A percentile compares a stretch with the other conserved stretches of the same genome.
phyloP scores from a whole-genome alignment of 371 early-diverging fungal species.

The Batkoa obscura region DNA sequence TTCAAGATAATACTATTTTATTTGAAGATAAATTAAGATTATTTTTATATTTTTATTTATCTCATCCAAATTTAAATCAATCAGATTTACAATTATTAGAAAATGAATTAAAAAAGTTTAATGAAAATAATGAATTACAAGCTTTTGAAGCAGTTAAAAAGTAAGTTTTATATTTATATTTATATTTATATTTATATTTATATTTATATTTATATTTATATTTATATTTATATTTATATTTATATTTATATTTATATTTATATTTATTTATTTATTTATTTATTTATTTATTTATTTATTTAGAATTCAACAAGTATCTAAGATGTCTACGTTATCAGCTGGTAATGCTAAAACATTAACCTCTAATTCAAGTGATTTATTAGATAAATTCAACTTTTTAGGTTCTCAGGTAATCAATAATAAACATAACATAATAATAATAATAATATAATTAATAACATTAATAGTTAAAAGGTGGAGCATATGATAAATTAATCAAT shows the following conservation, averaged over 20 bases:
- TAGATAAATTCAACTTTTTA: conserved; percentile 57
- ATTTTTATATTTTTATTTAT: conserved; percentile 70
- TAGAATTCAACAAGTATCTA: conserved; percentile 42
- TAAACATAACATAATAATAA: too few species aligned
- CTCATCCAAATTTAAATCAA: conserved; percentile 15
- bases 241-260: too few species aligned
- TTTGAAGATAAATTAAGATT: conserved; percentile 82
- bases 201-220: too few species aligned
- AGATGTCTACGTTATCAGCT: conserved; percentile 40
- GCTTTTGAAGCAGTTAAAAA: conserved; percentile 64
- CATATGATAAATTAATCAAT: conserved; percentile 69
- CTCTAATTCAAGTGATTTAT: conserved; percentile 30
- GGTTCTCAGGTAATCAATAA: conserved; percentile 47
- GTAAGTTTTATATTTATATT: conserved; percentile 15
- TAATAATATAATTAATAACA: neutral
- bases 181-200: too few species aligned
- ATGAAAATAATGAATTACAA: conserved; percentile 46
- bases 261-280: too few species aligned
- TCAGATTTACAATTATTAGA: conserved; percentile 71
- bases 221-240: too few species aligned
- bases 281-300: conserved; percentile 6
- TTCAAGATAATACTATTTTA: too few species aligned
- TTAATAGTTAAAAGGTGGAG: conserved; percentile 33
- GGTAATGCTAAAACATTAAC: conserved; percentile 10
- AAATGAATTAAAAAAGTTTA: conserved; percentile 47